A percentile compares a stretch with the other conserved stretches of the same genome.
Conservation (phyloP, 2,329 filamentous ascomycete species). For the Zymoseptoria brevis region DNA sequence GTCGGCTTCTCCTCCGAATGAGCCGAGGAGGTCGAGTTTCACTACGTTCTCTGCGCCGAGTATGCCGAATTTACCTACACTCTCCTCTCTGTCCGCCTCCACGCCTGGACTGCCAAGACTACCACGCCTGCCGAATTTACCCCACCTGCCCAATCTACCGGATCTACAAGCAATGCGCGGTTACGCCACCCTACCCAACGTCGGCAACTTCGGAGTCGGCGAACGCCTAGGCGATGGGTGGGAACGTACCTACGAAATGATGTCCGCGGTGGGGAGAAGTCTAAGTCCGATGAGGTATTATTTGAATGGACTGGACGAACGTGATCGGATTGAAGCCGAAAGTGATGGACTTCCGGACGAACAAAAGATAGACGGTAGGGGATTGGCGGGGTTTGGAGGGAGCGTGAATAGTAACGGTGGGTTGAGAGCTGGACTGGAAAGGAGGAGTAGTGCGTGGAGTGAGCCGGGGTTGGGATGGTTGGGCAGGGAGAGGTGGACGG, state of each 20-base stretch:
- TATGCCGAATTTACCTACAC: conserved; percentile 22
- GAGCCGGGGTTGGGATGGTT: conserved; percentile 16
- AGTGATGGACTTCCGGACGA: conserved; percentile 26
- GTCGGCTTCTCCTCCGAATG: conserved; percentile 2
- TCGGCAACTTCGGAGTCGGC: conserved; percentile 11
- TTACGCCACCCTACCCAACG: conserved; percentile 20
- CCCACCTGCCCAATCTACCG: conserved; percentile 24
- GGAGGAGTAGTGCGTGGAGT: conserved; percentile 10
- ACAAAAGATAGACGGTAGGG: conserved; percentile 1
- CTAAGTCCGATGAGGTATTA: conserved; percentile 41
- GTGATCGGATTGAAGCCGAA: conserved; percentile 10
- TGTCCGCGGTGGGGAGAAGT: conserved; percentile 39
- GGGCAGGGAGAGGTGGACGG: conserved; percentile 21
- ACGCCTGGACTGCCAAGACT: conserved; percentile 20
- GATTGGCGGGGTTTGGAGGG: neutral
- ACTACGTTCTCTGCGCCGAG: conserved; percentile 23
- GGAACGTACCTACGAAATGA: conserved; percentile 39
- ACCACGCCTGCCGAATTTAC: conserved; percentile 24
- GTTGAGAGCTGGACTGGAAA: conserved; percentile 7
- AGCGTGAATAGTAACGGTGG: conserved; percentile 10
- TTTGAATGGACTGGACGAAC: conserved; percentile 27
- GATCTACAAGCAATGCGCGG: conserved; percentile 23
- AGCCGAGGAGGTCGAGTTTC: conserved; percentile 22
- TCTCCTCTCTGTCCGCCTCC: conserved; percentile 20
- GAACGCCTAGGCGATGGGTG: conserved; percentile 19